Evolutionary conservation across 1,284 basidiomycete species (phyloP).

Genomic region (Anthracocystis walkeri): DNA sequence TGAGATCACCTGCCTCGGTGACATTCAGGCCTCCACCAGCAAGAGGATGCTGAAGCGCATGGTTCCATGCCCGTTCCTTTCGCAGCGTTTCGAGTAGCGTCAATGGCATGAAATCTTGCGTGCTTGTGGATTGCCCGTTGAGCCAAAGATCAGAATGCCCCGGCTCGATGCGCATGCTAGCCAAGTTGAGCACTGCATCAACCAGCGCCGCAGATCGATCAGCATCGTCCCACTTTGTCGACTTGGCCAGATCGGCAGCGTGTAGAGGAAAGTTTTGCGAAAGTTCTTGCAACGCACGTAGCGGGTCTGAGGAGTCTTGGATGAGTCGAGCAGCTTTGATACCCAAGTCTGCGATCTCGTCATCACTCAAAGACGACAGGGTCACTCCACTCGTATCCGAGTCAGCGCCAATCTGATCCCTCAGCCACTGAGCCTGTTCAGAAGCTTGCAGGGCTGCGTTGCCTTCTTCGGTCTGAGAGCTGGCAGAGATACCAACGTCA

Average conservation of each 20-base stretch:
- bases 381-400: constrained; percentile 1
- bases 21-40: constrained; percentile 78
- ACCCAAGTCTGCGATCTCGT: constrained; percentile 46
- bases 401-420: constrained; percentile 29
- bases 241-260: constrained; percentile 49
- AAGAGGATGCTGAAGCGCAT: constrained; percentile 69
- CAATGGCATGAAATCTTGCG: constrained; percentile 49
- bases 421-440: constrained; percentile 27
- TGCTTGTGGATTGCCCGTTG: constrained; percentile 51
- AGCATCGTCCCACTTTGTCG: constrained; percentile 35
- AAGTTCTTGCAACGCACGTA: constrained; percentile 59
- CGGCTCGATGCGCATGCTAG: constrained; percentile 40
- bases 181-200: constrained; percentile 35
- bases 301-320: constrained; percentile 55
- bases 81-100: constrained; percentile 72
- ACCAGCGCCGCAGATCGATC: constrained; percentile 33
- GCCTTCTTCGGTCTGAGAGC: constrained; percentile 16
- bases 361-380: constrained; percentile 28
- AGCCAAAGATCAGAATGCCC: constrained; percentile 63
- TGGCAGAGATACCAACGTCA: constrained; percentile 26
- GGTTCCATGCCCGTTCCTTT: constrained; percentile 79
- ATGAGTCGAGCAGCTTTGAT: constrained; percentile 53
- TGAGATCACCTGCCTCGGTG: constrained; percentile 78
- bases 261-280: constrained; percentile 64
- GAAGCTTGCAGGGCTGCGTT: constrained; percentile 6